phyloP scores from a whole-genome alignment of 441 rosid genomes.

The Erodium chrysanthum region DNA sequence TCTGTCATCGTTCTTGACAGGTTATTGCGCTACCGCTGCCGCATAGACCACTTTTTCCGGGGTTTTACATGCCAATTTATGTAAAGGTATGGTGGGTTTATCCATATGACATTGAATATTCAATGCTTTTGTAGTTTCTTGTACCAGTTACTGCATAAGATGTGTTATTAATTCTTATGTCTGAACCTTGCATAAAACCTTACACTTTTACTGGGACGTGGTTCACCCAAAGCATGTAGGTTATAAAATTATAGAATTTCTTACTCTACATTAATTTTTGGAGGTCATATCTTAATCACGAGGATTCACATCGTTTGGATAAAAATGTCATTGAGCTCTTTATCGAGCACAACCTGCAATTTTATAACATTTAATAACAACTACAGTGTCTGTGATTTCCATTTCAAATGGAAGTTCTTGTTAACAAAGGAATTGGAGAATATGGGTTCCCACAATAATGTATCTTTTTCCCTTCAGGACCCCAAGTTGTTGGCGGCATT shows the following conservation, averaged over 20 bases:
- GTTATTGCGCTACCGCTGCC: too few relatives aligned
- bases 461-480: constrained; percentile 44
- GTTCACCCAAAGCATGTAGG: too few relatives aligned
- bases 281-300: neutral
- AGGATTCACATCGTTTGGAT: neutral
- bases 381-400: neutral
- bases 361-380: neutral
- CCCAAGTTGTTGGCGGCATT: constrained; percentile 83
- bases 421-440: neutral
- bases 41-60: too few relatives aligned
- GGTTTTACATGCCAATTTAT: too few relatives aligned
- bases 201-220: too few relatives aligned
- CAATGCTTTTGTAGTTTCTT: neutral
- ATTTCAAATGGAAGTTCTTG: neutral
- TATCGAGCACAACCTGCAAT: neutral
- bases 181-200: too few relatives aligned
- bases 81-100: too few relatives aligned
- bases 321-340: neutral
- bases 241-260: too few relatives aligned
- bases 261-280: too few relatives aligned
- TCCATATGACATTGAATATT: too few relatives aligned
- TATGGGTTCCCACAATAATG: constrained; percentile 13
- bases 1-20: too few relatives aligned
- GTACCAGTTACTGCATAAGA: neutral
- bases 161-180: neutral